These are phyloP conservation scores for Epithemia pelagica DNA, from an alignment of 108 stramenopile species.

Conservation along the genomic window DNA sequence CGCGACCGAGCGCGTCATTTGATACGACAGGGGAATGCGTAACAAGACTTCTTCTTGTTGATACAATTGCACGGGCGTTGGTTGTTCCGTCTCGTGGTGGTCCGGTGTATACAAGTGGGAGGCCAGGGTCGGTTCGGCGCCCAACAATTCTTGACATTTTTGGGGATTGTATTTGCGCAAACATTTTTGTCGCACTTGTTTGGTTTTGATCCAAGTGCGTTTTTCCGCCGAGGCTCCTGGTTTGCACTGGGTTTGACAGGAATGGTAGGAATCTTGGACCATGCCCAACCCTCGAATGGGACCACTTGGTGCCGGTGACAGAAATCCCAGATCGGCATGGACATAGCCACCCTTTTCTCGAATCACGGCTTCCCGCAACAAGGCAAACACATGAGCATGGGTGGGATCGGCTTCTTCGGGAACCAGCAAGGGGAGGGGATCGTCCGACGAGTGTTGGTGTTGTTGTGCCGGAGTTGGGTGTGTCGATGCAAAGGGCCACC, in stretches of 20 bases:
- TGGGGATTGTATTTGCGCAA: neutral
- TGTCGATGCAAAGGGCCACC: too few species aligned
- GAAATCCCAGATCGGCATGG: constrained; percentile 77
- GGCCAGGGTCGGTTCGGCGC: neutral
- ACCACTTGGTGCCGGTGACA: constrained; percentile 69
- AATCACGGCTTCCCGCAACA: constrained; percentile 61
- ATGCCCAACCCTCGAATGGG: constrained; percentile 72
- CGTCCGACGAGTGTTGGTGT: too few species aligned
- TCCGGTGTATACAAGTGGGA: too few species aligned
- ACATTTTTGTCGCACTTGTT: too few species aligned
- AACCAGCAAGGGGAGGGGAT: too few species aligned
- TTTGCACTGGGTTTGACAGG: constrained; percentile 58
- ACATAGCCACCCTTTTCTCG: constrained; percentile 70
- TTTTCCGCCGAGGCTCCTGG: constrained; percentile 58
- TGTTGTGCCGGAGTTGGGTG: too few species aligned
- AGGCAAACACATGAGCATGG: constrained; percentile 60
- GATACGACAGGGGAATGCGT: constrained; percentile 55
- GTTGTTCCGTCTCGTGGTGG: neutral
- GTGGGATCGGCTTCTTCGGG: too few species aligned
- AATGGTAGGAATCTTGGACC: constrained; percentile 51
- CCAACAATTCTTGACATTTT: too few species aligned
- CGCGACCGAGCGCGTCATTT: constrained; percentile 72
- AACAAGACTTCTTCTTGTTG: constrained; percentile 59
- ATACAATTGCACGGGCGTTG: constrained; percentile 5
- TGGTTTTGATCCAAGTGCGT: neutral